Evolutionary conservation across 1,284 basidiomycete genomes (phyloP).

Genomic region (Phellinidium pouzarii): DNA sequence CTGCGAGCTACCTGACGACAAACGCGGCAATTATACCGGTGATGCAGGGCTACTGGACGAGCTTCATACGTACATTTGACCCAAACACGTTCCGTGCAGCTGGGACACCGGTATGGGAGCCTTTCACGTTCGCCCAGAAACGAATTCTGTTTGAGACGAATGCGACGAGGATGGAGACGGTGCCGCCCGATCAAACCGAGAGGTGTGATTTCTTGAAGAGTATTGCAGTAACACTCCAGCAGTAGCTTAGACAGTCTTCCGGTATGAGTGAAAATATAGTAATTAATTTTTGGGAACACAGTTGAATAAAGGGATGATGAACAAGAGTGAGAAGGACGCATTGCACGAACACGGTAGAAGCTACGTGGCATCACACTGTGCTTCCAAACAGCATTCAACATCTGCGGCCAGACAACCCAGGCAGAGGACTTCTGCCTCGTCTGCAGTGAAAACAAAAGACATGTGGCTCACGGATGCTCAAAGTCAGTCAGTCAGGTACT

Average conservation of each 20-base stretch:
- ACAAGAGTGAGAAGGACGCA: not conserved
- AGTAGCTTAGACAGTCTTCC: slow-evolving; percentile 7
- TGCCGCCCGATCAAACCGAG: slow-evolving; percentile 17
- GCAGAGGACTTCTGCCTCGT: not conserved
- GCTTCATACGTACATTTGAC: slow-evolving; percentile 21
- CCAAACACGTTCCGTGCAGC: slow-evolving; percentile 14
- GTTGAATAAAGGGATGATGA: not conserved
- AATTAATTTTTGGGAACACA: too few relatives aligned
- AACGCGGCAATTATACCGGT: slow-evolving; percentile 19
- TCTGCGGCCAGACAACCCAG: not conserved
- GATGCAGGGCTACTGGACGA: slow-evolving; percentile 21
- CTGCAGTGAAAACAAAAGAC: slow-evolving; percentile 18
- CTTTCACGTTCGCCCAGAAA: slow-evolving; percentile 9
- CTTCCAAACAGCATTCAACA: not conserved
- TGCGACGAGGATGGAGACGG: slow-evolving; percentile 20
- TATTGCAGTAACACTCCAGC: slow-evolving; percentile 18
- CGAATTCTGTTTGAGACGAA: slow-evolving; percentile 22
- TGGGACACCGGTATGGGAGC: slow-evolving; percentile 16
- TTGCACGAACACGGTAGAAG: not conserved
- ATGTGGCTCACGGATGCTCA: slow-evolving; percentile 71
- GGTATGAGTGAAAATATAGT: not conserved
- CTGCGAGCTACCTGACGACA: slow-evolving; percentile 18
- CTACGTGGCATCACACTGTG: not conserved
- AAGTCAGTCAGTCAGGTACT: slow-evolving; percentile 33
- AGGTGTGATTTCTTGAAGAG: slow-evolving; percentile 21